A percentile compares a stretch with the other conserved stretches of the same genome.
Evolutionary conservation across 2,329 filamentous ascomycete species (phyloP).

Genomic region (Pyricularia pennisetigena): DNA sequence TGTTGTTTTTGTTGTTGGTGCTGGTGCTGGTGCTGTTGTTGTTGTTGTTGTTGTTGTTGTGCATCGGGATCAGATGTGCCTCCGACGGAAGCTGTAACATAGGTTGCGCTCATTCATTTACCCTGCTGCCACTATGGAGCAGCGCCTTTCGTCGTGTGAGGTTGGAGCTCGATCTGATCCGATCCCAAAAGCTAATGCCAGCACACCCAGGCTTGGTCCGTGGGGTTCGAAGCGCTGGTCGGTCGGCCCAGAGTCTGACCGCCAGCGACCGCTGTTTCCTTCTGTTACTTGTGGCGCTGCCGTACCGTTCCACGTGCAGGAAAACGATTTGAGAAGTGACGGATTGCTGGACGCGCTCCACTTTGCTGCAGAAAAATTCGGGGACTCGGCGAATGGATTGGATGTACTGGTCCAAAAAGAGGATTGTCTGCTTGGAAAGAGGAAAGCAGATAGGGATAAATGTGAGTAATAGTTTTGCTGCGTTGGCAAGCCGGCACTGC

Average conservation of each 20-base stretch:
- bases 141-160: not conserved
- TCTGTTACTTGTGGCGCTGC: not conserved
- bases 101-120: constrained; percentile 2
- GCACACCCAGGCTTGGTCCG: not conserved
- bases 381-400: not conserved
- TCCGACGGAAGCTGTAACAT: not conserved
- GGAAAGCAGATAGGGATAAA: not conserved
- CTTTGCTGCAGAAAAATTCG: not conserved
- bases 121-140: not conserved
- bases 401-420: not conserved
- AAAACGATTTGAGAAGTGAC: not conserved
- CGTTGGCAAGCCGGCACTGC: not conserved
- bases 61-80: not conserved
- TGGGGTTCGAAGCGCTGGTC: not conserved
- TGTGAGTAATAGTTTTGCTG: not conserved
- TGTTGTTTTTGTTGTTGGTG: not conserved
- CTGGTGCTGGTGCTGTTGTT: constrained; percentile 1
- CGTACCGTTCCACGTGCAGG: not conserved
- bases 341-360: not conserved
- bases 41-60: not conserved
- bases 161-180: not conserved
- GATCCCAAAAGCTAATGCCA: not conserved
- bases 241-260: not conserved
- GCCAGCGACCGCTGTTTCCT: not conserved
- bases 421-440: not conserved